Conservation (phyloP, 192 early-diverging fungal genomes). For the Chytriomyces confervae region DNA sequence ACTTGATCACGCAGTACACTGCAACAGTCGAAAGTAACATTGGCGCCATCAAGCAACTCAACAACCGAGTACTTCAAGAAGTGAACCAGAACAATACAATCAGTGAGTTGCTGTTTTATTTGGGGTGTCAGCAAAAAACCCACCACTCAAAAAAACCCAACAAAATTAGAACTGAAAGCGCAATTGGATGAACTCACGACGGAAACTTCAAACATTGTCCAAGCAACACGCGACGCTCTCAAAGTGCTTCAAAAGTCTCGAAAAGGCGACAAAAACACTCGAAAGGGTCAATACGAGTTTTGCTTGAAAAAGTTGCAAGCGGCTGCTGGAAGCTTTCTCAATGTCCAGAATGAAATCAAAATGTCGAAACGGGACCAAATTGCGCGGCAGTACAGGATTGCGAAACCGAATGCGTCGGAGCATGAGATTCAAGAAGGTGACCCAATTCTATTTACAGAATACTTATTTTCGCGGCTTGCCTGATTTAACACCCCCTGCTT, state of each 20-base stretch:
- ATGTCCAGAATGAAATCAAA: conserved; percentile 32
- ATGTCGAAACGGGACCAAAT: conserved; percentile 26
- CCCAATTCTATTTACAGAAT: background rate
- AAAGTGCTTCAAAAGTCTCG: conserved; percentile 21
- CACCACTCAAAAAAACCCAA: background rate
- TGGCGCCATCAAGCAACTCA: conserved; percentile 7
- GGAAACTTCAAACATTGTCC: conserved; percentile 18
- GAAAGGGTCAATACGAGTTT: conserved; percentile 31
- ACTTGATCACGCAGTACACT: conserved; percentile 24
- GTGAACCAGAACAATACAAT: conserved; percentile 21
- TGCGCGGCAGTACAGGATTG: conserved; percentile 37
- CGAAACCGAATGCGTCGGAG: conserved; percentile 31
- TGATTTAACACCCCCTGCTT: background rate
- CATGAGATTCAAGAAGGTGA: conserved; percentile 30
- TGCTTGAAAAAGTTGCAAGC: conserved; percentile 19
- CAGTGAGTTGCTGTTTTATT: too few species aligned
- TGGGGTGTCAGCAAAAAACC: too few species aligned
- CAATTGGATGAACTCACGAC: conserved; percentile 9
- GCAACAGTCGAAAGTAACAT: conserved; percentile 6
- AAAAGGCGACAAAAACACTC: conserved; percentile 33
- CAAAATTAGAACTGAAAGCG: conserved; percentile 3
- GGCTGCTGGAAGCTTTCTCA: conserved; percentile 5
- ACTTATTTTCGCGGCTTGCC: background rate
- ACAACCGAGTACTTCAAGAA: conserved; percentile 10
- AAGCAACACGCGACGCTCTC: conserved; percentile 15